These are phyloP conservation scores for Porogramme epimiltina DNA, from an alignment of 1,284 basidiomycete genomes.

Conservation along the genomic window DNA sequence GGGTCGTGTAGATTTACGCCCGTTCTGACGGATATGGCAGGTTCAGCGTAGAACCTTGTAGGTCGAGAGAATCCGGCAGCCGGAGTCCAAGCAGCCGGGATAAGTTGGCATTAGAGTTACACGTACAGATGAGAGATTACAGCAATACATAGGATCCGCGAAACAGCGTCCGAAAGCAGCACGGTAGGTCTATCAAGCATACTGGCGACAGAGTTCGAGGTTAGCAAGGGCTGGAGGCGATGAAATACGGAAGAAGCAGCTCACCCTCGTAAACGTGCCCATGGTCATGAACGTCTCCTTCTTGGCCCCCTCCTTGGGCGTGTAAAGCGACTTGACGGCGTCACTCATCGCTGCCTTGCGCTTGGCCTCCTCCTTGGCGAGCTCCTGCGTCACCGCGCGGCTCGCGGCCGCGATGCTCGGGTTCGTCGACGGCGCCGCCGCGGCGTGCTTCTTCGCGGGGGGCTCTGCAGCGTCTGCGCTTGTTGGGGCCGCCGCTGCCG, in stretches of 20 bases:
- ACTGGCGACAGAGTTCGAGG: neutral
- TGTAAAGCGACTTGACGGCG: constrained; percentile 74
- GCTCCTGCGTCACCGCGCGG: constrained; percentile 59
- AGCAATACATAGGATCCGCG: neutral
- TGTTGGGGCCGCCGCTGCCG: constrained; percentile 29
- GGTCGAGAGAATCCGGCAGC: too few relatives aligned
- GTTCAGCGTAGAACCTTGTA: too few relatives aligned
- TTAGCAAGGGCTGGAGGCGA: neutral
- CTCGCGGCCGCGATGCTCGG: constrained; percentile 59
- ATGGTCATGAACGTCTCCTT: constrained; percentile 84
- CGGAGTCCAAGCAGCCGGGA: too few relatives aligned
- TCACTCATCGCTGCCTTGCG: constrained; percentile 76
- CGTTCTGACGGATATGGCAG: too few relatives aligned
- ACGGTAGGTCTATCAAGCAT: neutral
- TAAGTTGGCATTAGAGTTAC: too few relatives aligned
- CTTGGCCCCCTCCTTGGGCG: constrained; percentile 47
- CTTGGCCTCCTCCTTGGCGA: constrained; percentile 74
- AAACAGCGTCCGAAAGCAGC: neutral
- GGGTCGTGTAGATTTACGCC: too few relatives aligned
- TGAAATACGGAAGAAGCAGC: constrained; percentile 30
- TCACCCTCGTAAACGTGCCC: constrained; percentile 79
- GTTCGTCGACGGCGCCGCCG: constrained; percentile 42
- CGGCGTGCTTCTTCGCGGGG: constrained; percentile 45
- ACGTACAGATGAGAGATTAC: neutral
- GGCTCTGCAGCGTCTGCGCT: too few relatives aligned